Conservation (phyloP, 257 asterid genomes). For the Asclepias syriaca region DNA sequence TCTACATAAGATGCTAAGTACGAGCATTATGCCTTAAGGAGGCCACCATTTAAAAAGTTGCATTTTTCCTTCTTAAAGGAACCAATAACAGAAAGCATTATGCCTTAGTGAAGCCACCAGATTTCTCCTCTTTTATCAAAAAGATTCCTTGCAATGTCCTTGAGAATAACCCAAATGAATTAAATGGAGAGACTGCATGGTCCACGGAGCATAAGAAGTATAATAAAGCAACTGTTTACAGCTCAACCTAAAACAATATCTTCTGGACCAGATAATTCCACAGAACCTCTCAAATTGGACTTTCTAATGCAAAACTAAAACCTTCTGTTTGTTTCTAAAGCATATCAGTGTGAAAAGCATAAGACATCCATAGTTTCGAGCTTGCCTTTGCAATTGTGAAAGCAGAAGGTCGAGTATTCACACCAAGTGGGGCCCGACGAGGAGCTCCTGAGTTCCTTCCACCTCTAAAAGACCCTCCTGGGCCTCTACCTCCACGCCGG, state of each 20-base stretch:
- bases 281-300: constrained; percentile 35
- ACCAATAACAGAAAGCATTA: constrained; percentile 13
- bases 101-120: constrained; percentile 24
- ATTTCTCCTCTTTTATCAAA: constrained; percentile 42
- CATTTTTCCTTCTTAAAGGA: constrained; percentile 9
- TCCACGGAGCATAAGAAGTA: constrained; percentile 34
- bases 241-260: constrained; percentile 36
- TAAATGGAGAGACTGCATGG: constrained; percentile 31
- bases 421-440: constrained; percentile 71
- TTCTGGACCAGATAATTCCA: constrained; percentile 37
- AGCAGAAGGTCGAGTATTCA: constrained; percentile 59
- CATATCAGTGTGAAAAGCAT: constrained; percentile 50
- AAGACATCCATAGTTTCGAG: constrained; percentile 65
- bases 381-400: constrained; percentile 94
- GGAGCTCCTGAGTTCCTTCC: constrained; percentile 70
- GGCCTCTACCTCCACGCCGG: constrained; percentile 75
- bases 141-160: constrained; percentile 34
- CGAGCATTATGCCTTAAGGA: constrained; percentile 22
- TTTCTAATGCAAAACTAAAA: constrained; percentile 35
- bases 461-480: constrained; percentile 60
- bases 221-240: constrained; percentile 29
- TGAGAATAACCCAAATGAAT: constrained; percentile 34
- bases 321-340: constrained; percentile 40
- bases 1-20: constrained; percentile 31
- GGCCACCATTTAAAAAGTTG: constrained; percentile 6